These are phyloP conservation scores for Skeletonema grethae DNA, from an alignment of 108 stramenopile genomes.

Conservation along the genomic window DNA sequence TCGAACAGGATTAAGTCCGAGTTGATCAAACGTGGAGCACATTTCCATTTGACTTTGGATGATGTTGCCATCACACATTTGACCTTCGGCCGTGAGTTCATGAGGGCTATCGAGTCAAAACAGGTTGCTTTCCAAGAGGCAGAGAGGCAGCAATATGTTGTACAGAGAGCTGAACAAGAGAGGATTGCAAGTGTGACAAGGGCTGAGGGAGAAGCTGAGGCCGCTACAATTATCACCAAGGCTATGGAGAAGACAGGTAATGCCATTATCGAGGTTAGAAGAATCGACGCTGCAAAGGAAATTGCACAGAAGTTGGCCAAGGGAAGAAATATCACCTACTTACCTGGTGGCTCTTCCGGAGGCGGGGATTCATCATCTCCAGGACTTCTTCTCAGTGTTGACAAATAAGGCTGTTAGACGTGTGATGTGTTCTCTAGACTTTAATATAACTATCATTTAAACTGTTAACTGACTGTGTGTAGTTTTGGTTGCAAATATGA, in stretches of 20 bases:
- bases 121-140: conserved; percentile 99
- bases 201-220: conserved; percentile 99
- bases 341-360: conserved; percentile 80
- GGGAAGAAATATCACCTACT: conserved; percentile 94
- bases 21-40: conserved; percentile 91
- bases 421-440: neutral
- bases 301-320: conserved; percentile 94
- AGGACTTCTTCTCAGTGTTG: conserved; percentile 61
- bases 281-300: conserved; percentile 99
- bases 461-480: neutral
- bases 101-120: conserved; percentile 99
- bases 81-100: conserved; percentile 98
- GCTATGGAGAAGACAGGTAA: conserved; percentile 96
- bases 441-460: conserved; percentile 1
- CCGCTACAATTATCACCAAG: conserved; percentile 94
- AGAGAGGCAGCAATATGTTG: conserved; percentile 97
- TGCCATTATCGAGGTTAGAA: conserved; percentile 98
- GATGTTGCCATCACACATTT: conserved; percentile 99
- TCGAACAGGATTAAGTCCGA: conserved; percentile 91
- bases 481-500: no score
- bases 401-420: conserved; percentile 36
- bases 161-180: conserved; percentile 97
- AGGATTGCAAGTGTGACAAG: conserved; percentile 95
- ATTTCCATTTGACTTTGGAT: conserved; percentile 97
- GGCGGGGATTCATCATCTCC: conserved; percentile 38